Percentiles rank a stretch among this genome's conserved stretches.
phyloP scores from a whole-genome alignment of 352 stramenopile genomes.

The Phytophthora pluvialis region DNA sequence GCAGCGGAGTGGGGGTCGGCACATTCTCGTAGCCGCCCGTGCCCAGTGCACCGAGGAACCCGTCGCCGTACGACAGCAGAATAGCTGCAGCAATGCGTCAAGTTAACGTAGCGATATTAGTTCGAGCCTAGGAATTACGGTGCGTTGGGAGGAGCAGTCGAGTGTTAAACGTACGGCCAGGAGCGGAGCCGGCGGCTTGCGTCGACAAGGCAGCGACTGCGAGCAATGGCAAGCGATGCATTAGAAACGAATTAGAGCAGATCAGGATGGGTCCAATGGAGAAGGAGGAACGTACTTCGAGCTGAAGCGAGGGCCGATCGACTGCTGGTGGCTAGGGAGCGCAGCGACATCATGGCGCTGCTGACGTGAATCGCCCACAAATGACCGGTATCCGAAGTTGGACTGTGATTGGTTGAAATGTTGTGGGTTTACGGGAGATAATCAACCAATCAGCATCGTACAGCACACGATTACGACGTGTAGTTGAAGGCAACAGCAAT shows the following conservation, averaged over 20 bases:
- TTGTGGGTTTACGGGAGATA: not conserved
- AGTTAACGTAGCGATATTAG: not conserved
- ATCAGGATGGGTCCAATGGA: not conserved
- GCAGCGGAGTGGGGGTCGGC: constrained; percentile 48
- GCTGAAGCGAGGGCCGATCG: constrained; percentile 18
- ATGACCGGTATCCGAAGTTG: not conserved
- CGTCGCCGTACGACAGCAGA: constrained; percentile 82
- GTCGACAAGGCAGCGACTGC: constrained; percentile 32
- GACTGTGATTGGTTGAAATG: constrained; percentile 19
- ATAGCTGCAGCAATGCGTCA: constrained; percentile 26
- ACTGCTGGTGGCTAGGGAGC: constrained; percentile 18
- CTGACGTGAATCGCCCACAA: not conserved
- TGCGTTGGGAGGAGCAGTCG: not conserved
- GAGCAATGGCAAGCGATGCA: constrained; percentile 1
- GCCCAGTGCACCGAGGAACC: constrained; percentile 77
- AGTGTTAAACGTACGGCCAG: constrained; percentile 31
- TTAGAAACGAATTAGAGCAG: constrained; percentile 3
- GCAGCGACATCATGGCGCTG: constrained; percentile 29
- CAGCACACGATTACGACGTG: not conserved
- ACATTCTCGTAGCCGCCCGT: constrained; percentile 72
- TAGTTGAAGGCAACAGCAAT: constrained; percentile 14
- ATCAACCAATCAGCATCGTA: constrained; percentile 11
- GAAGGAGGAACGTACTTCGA: constrained; percentile 27
- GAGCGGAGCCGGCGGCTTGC: constrained; percentile 16
- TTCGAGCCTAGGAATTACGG: not conserved